Evolutionary conservation across 1,139 yeast genomes (phyloP), one percentile per base, ranked within the genome.

Genomic region (Debaryomyces psychrophilus): DNA sequence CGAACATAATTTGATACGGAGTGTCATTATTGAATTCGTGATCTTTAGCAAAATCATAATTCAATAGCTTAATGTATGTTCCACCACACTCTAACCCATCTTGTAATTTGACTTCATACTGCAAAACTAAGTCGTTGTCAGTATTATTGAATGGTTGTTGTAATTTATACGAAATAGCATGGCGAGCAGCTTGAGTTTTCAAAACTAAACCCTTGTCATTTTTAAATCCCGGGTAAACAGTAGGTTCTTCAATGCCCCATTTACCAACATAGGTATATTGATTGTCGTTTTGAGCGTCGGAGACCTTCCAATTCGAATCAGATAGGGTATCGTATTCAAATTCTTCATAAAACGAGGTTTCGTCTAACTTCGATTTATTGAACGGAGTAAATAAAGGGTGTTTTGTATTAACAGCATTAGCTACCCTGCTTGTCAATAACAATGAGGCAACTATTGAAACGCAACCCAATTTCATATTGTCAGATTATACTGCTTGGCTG

Each of bases 1-100:
- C 98, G 73, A 92, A 92, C 95, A 90, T 87, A 53, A 92, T 67
- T 62, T 86, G 90, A 68, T 85, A 90, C 1, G 92, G 87, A 5
- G 95, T 77, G 18, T 76, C 81, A 50, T 80, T 77, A 55, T 70
- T 73, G 66, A 87, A 83, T 57, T 72, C 76, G 28, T 38, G 35
- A 15, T 26, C 20, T 4, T 48, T 50, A 29, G 62, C 61, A 12
- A 50, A 17, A 12, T 52, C 59, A 46, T 71, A 73, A 3, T 70
- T 79, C 46, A 90, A 70, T 42, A 90, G 71, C 69, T 90, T 90
- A 56, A 90, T 67, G 67, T 90, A 90, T 1, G 95, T 90, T 44
- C 97, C 97, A 42, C 96, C 95, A 68, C 98, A 90, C 36, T 74
- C 75, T 50, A 89, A 70, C 2, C 87, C 89, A 39, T 82, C 73